Conservation (phyloP, 345 rosid genomes). For the Eucalyptus erythrocorys region DNA sequence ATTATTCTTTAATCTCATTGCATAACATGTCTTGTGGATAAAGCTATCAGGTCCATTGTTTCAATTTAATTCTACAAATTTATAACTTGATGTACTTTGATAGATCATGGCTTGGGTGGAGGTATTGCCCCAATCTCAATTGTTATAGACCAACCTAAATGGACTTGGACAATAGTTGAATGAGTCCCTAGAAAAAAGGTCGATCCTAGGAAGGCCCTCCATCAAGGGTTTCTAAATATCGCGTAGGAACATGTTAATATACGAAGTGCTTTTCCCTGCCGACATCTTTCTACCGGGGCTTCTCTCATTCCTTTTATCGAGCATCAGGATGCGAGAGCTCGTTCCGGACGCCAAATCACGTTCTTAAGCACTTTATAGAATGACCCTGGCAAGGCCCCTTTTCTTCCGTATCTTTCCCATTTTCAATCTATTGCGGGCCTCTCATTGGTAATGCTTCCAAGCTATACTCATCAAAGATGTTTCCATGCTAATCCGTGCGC, state of each 20-base stretch:
- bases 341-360: neutral
- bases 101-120: neutral
- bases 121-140: neutral
- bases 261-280: neutral
- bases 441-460: neutral
- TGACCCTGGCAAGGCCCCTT: neutral
- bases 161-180: neutral
- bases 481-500: neutral
- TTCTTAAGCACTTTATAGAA: neutral
- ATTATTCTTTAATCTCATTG: neutral
- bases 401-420: neutral
- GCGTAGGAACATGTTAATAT: neutral
- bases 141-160: neutral
- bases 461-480: neutral
- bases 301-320: neutral
- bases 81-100: neutral
- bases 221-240: neutral
- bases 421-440: neutral
- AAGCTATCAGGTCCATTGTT: neutral
- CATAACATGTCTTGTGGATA: neutral
- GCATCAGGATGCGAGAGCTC: neutral
- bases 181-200: neutral
- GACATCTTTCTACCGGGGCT: neutral
- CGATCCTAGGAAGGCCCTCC: neutral
- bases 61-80: neutral